A percentile compares a stretch with the other conserved stretches of the same genome.
Conservation (phyloP, 2,329 filamentous ascomycete species). For the Beauveria scarabaeidicola region DNA sequence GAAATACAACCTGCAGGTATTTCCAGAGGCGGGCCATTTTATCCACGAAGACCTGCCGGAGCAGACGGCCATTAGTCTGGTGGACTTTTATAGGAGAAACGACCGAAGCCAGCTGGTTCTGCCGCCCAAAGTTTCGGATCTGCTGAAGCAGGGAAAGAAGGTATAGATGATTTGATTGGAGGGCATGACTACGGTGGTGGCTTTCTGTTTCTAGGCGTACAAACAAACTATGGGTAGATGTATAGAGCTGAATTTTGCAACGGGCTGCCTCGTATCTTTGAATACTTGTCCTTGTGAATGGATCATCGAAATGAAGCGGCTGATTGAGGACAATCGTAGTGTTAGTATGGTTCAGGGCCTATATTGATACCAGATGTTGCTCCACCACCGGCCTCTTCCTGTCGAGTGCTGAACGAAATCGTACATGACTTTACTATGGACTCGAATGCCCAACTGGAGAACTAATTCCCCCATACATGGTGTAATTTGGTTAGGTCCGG, state of each 20-base stretch:
- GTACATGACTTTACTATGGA: too few species aligned
- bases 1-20: slow-evolving; percentile 91
- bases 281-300: too few species aligned
- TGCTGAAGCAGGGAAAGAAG: slow-evolving; percentile 54
- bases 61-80: slow-evolving; percentile 75
- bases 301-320: too few species aligned
- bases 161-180: slow-evolving; percentile 28
- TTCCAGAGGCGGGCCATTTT: slow-evolving; percentile 93
- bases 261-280: too few species aligned
- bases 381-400: not conserved
- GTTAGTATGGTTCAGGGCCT: not conserved
- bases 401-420: too few species aligned
- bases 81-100: slow-evolving; percentile 88
- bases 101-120: slow-evolving; percentile 77
- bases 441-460: too few species aligned
- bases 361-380: not conserved
- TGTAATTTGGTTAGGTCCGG: not conserved
- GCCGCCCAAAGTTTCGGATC: slow-evolving; percentile 81
- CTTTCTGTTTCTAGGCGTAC: too few species aligned
- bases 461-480: too few species aligned
- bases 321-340: too few species aligned
- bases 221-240: too few species aligned
- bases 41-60: slow-evolving; percentile 91
- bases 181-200: too few species aligned
- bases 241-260: too few species aligned